Conservation (phyloP, 345 rosid species). For the Aegle marmelos region DNA sequence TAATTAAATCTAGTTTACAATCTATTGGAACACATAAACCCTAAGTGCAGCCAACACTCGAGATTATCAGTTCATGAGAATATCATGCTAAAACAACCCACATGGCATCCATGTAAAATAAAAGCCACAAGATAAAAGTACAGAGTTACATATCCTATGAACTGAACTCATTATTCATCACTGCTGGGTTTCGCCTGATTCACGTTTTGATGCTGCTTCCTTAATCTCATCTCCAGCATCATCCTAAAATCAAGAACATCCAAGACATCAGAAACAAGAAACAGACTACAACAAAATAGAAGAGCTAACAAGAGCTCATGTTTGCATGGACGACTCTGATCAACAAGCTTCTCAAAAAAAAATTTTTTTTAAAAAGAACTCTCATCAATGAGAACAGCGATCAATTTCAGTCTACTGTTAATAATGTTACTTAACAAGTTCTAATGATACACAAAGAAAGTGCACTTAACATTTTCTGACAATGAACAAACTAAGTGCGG, state of each 20-base stretch:
- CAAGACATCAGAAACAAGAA: neutral
- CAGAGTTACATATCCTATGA: slow-evolving; percentile 24
- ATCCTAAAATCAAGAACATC: slow-evolving; percentile 40
- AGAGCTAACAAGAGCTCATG: no score
- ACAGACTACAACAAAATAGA: neutral
- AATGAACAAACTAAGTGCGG: neutral
- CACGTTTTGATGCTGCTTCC: slow-evolving; percentile 75
- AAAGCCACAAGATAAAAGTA: slow-evolving; percentile 28
- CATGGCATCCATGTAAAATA: slow-evolving; percentile 32
- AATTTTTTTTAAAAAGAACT: neutral
- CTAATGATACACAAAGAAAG: no score
- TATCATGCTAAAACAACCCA: slow-evolving; percentile 32
- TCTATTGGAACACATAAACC: slow-evolving; percentile 23
- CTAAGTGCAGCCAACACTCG: slow-evolving; percentile 16
- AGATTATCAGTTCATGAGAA: slow-evolving; percentile 28
- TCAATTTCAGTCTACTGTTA: neutral
- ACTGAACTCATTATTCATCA: slow-evolving; percentile 41
- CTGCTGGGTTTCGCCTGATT: slow-evolving; percentile 54
- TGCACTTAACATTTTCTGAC: neutral
- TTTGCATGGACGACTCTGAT: neutral
- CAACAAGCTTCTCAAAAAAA: no score
- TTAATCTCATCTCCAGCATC: slow-evolving; percentile 87
- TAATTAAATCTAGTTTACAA: slow-evolving; percentile 20
- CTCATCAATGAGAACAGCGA: neutral
- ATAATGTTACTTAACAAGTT: neutral